These are phyloP conservation scores for Austroboletus eburneus DNA, from an alignment of 768 basidiomycete genomes.

Conservation along the genomic window DNA sequence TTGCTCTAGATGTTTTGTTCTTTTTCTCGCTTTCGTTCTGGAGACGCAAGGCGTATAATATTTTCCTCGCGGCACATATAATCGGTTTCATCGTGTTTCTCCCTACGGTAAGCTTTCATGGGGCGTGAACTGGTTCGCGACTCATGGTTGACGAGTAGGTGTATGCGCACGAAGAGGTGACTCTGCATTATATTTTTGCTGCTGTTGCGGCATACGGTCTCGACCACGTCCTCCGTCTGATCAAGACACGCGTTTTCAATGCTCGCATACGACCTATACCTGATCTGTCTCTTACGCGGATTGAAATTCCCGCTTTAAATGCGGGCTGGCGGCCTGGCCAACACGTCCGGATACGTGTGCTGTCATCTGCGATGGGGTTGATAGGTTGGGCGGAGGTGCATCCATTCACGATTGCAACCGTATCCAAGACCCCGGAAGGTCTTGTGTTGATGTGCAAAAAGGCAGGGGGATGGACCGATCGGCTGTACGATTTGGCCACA, in stretches of 20 bases:
- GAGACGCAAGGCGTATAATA: conserved; percentile 38
- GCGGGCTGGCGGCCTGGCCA: conserved; percentile 59
- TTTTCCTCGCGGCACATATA: conserved; percentile 43
- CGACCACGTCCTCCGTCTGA: conserved; percentile 43
- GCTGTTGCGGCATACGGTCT: conserved; percentile 38
- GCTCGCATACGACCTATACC: conserved; percentile 45
- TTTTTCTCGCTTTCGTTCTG: conserved; percentile 40
- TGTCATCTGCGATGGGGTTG: conserved; percentile 38
- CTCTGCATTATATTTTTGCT: conserved; percentile 40
- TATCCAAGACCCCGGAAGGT: conserved; percentile 39
- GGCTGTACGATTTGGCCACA: conserved; percentile 39
- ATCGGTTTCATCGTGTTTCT: conserved; percentile 41
- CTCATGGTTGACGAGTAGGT: conserved; percentile 14
- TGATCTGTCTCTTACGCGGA: conserved; percentile 42
- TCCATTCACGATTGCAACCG: conserved; percentile 50
- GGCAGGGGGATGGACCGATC: conserved; percentile 47
- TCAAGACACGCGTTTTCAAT: conserved; percentile 41
- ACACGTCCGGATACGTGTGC: conserved; percentile 51
- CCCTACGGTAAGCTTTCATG: conserved; percentile 28
- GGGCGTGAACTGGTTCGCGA: conserved; percentile 9
- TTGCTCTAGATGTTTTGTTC: conserved; percentile 34
- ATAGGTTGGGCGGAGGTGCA: conserved; percentile 43
- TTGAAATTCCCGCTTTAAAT: conserved; percentile 42
- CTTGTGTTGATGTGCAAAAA: conserved; percentile 50
- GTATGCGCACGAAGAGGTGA: conserved; percentile 19